Conservation (phyloP, 495 filamentous ascomycete species). For the Penicillium ucsense region DNA sequence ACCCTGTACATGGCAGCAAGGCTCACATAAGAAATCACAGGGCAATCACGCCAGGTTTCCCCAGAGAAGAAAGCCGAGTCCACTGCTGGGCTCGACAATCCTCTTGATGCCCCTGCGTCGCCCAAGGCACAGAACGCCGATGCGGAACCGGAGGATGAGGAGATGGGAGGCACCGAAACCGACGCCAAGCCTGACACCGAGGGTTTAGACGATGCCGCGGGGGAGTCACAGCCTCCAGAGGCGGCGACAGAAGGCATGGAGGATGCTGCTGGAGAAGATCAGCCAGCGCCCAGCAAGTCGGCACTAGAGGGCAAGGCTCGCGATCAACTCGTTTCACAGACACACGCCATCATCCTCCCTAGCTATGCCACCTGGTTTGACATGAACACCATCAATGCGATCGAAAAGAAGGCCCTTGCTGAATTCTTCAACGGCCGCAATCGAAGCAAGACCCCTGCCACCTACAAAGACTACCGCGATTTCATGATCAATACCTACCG, state of each 20-base stretch:
- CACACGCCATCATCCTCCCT: conserved; percentile 87
- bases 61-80: conserved; percentile 17
- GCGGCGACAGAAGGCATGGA: conserved; percentile 25
- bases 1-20: conserved; percentile 2
- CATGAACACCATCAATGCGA: conserved; percentile 79
- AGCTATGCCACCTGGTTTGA: conserved; percentile 98
- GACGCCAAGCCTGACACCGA: conserved; percentile 50
- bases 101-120: conserved; percentile 73
- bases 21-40: conserved; percentile 15
- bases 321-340: conserved; percentile 83
- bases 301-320: conserved; percentile 75
- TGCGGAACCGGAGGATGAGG: conserved; percentile 64
- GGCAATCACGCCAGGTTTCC: conserved; percentile 27
- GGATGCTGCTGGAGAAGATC: conserved; percentile 34
- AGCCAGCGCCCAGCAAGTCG: conserved; percentile 58
- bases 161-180: conserved; percentile 68
- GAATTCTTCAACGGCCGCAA: conserved; percentile 98
- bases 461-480: conserved; percentile 97
- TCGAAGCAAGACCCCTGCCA: conserved; percentile 92
- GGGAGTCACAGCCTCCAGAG: conserved; percentile 19
- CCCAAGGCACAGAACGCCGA: conserved; percentile 57
- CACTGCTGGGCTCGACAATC: conserved; percentile 56
- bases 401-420: conserved; percentile 84
- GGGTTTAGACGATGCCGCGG: conserved; percentile 33
- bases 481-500: conserved; percentile 99